These are phyloP conservation scores for Anthracocystis panici-leucophaei DNA, from an alignment of 1,284 basidiomycete species.

Conservation along the genomic window DNA sequence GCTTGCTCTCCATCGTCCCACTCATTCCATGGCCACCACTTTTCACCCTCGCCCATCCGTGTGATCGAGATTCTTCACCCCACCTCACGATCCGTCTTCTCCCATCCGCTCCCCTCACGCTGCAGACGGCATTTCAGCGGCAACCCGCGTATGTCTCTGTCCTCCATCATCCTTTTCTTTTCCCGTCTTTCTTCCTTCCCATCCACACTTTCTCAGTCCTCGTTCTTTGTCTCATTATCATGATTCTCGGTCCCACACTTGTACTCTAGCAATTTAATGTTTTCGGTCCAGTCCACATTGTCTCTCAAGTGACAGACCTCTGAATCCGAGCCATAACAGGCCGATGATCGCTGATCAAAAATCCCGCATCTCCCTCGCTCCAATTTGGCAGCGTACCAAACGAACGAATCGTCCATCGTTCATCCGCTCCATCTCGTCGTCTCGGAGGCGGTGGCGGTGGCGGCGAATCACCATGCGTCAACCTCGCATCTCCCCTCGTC, in stretches of 20 bases:
- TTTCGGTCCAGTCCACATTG: not conserved
- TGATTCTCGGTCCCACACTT: conserved; percentile 11
- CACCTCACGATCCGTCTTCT: conserved; percentile 7
- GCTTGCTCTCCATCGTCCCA: not conserved
- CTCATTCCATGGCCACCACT: not conserved
- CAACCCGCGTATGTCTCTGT: conserved; percentile 43
- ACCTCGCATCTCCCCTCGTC: conserved; percentile 21
- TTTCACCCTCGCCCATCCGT: not conserved
- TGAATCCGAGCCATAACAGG: conserved; percentile 48
- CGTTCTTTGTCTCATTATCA: conserved; percentile 10
- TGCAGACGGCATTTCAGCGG: conserved; percentile 44
- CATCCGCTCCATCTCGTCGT: not conserved
- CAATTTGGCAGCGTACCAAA: conserved; percentile 51
- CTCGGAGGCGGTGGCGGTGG: conserved; percentile 12
- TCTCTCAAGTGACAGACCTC: conserved; percentile 5
- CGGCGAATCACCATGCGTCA: conserved; percentile 20
- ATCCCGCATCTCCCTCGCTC: conserved; percentile 56
- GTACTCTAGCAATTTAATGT: conserved; percentile 12
- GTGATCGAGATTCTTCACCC: conserved; percentile 1
- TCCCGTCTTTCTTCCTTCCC: not conserved
- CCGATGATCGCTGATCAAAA: conserved; percentile 53
- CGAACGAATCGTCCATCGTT: conserved; percentile 40
- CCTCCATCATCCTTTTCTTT: not conserved
- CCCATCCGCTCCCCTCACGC: not conserved
- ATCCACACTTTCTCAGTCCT: not conserved